Base-by-base conservation (phyloP, 2,329 filamentous ascomycete species). In the Xylaria sp. region DNA sequence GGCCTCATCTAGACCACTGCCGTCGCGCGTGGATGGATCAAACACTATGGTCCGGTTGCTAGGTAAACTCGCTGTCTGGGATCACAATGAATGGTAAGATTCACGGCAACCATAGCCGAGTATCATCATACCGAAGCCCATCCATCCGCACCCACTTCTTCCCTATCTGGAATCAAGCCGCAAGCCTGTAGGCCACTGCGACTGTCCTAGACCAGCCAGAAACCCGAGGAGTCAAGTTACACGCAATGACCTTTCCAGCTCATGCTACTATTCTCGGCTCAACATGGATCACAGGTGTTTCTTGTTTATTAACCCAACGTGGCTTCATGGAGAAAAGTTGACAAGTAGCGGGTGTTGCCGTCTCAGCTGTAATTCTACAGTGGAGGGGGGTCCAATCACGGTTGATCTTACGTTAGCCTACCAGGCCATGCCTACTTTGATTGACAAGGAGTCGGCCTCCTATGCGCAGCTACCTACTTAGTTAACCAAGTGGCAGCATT, bases 221-320 rank as follows among this genome's bases (percentile, higher is more conserved):
- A 54, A 18, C 50, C 43, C 39, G 29, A 52, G 38, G 39, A 51
- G 44, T 42, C 26, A 60, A 40, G 55, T 59, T 56, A 50, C 56
- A 61, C 52, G 44, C 37, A n/a, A 24, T 22, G 48, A 20, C 50
- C 47, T 41, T 40, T 7, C 20, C 47, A 42, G 53, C 39, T 48
- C n/a, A 42, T 17, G 47, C 48, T 60, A 22, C 56, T 60, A 56
- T 58, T 61, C 56, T 52, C 43, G 50, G 52, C 44, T 49, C 22
- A n/a, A 48, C 22, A 47, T 50, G 44, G 50, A 38, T 7, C 22
- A 41, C 29, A 8, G 16, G 18, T 26, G 49, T 54, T 56, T 59
- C 56, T 39, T 49, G 22, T 58, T 58, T 47, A 59, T 59, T 54
- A 26, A 29, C 34, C 17, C 26, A 48, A 26, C 39, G 26, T 44